These are phyloP conservation scores for Phytophthora crassamura DNA, from an alignment of 352 stramenopile species.

Conservation along the genomic window DNA sequence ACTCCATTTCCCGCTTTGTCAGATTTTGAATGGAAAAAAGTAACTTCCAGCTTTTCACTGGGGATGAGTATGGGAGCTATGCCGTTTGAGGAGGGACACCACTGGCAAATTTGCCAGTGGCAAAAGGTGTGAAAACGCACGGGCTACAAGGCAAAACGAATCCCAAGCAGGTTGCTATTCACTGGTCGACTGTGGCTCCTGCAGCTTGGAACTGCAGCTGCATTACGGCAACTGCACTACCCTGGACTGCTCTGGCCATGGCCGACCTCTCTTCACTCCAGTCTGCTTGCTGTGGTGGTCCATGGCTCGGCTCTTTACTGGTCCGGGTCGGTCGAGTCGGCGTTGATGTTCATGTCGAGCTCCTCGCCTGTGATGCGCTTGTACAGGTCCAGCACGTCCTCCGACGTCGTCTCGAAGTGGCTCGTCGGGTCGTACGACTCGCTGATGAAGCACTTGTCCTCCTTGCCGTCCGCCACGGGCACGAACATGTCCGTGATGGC, in stretches of 20 bases:
- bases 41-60: constrained; percentile 21
- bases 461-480: constrained; percentile 89
- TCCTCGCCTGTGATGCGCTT: constrained; percentile 98
- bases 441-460: constrained; percentile 98
- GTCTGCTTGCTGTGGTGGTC: background rate
- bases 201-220: background rate
- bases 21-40: constrained; percentile 29
- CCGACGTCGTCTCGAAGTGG: constrained; percentile 98
- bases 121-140: constrained; percentile 2
- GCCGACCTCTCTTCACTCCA: constrained; percentile 11
- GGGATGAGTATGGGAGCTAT: constrained; percentile 10
- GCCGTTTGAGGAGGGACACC: background rate
- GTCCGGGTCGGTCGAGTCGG: constrained; percentile 94
- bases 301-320: constrained; percentile 62
- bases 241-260: background rate
- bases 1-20: constrained; percentile 29
- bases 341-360: constrained; percentile 98
- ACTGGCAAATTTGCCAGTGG: too few relatives aligned
- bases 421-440: constrained; percentile 92
- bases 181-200: constrained; percentile 14
- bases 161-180: constrained; percentile 20
- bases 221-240: background rate
- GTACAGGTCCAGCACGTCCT: constrained; percentile 98
- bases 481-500: constrained; percentile 96
- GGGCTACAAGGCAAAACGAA: constrained; percentile 12